Percentiles rank a stretch among this genome's conserved stretches.
Conservation (phyloP, 768 basidiomycete genomes). For the Cystobasidium ongulense region DNA sequence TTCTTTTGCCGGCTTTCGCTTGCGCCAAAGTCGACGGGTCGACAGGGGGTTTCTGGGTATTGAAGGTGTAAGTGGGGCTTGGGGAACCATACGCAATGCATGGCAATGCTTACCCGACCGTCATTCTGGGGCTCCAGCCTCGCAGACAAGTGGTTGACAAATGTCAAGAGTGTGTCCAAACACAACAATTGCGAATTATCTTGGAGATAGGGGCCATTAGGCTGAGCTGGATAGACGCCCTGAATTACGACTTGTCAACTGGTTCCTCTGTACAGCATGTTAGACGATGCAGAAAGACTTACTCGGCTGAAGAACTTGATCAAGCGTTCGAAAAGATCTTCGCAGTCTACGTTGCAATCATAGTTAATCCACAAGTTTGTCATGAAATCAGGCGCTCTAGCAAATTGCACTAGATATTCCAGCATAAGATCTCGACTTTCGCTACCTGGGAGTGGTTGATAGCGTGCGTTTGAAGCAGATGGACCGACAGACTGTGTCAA, state of each 20-base stretch:
- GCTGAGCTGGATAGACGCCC: conserved; percentile 42
- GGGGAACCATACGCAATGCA: not conserved
- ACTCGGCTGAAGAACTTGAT: conserved; percentile 71
- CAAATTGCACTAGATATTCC: conserved; percentile 73
- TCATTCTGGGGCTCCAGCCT: conserved; percentile 52
- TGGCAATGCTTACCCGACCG: not conserved
- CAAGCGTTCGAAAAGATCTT: conserved; percentile 85
- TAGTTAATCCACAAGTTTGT: conserved; percentile 93
- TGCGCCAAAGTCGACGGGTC: conserved; percentile 56
- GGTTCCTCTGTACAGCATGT: not conserved
- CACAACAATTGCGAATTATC: conserved; percentile 76
- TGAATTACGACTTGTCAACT: not conserved
- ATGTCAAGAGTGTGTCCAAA: conserved; percentile 74
- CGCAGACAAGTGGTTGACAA: conserved; percentile 76
- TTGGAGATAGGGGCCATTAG: conserved; percentile 54
- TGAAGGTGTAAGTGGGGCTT: not conserved
- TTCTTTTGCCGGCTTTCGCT: conserved; percentile 74
- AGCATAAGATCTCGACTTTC: conserved; percentile 83
- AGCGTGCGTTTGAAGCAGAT: conserved; percentile 3
- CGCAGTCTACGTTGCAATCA: conserved; percentile 92
- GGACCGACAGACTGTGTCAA: not conserved
- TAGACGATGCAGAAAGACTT: conserved; percentile 33
- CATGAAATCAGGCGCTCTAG: conserved; percentile 73
- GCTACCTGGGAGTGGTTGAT: conserved; percentile 45
- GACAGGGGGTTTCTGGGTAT: conserved; percentile 46